Evolutionary conservation across 371 early-diverging fungal genomes (phyloP), one percentile per base, ranked within the genome.

Genomic region (Nematocida displodere): DNA sequence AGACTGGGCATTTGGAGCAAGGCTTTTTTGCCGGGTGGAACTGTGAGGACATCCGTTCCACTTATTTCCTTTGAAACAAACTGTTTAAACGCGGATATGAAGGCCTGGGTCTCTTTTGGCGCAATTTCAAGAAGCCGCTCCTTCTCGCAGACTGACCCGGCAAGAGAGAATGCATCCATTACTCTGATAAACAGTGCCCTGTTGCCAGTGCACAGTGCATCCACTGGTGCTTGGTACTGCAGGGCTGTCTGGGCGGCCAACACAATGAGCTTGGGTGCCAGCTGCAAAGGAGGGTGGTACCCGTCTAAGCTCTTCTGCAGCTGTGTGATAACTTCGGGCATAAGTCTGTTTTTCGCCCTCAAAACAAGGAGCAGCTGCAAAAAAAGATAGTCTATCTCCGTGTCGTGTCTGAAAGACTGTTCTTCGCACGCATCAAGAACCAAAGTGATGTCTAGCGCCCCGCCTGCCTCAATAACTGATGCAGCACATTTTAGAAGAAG

Each of bases 301-400:
- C 5, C 5, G 13, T 5, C 39, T 56, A 31, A 17, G 7, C 20
- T 7, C 8, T 56, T 22, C 33, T 31, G 36, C 8, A 56, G 7
- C 42, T 26, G 8, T 24, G 22, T 33, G 33, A 56, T 56, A 7
- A 11, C 13, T n/a, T 39, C 28, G 11, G 11, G 8, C 11, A 11
- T 7, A 8, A 56, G 7, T 17, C 8, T 8, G 7, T 28, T 33
- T 39, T 42, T 34, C 33, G 28, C 15, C 7, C 36, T 24, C 13
- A 56, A 7, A 8, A 7, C 8, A 56, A 13, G 20, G 11, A 56
- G 11, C 28, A 56, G 36, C 11, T 7, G 5, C 13, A 56, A 7
- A 34, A 56, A 34, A 56, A 56, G 58, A 56, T 56, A 56, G 58
- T 56, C 58, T 56, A 34, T 7, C 28, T 56, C 58, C 11, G 36